These are phyloP conservation scores for Didymella sp. DNA, from an alignment of 2,329 filamentous ascomycete species.

Conservation along the genomic window DNA sequence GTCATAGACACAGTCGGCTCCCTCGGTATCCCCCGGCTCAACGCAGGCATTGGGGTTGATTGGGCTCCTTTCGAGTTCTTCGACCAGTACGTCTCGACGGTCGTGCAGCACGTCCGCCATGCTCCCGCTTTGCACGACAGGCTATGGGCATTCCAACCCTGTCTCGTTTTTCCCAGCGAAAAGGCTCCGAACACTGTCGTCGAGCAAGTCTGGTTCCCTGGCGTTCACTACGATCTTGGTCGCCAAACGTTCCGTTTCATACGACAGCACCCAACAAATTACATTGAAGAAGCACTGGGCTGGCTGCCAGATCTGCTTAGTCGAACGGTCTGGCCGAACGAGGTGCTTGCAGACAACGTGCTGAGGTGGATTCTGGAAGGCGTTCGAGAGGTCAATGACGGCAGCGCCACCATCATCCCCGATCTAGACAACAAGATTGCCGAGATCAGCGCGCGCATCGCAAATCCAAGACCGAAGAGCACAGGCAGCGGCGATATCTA, in stretches of 20 bases:
- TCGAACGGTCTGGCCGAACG: conserved; percentile 43
- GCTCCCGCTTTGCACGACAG: conserved; percentile 45
- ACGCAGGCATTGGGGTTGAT: conserved; percentile 46
- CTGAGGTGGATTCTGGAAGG: conserved; percentile 41
- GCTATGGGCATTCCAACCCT: conserved; percentile 46
- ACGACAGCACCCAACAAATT: conserved; percentile 36
- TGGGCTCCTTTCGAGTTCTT: conserved; percentile 49
- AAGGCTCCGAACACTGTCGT: conserved; percentile 21
- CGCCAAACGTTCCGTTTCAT: conserved; percentile 47
- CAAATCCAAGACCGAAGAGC: conserved; percentile 7
- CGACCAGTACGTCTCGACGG: conserved; percentile 42
- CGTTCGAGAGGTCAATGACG: conserved; percentile 27
- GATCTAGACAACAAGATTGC: conserved; percentile 25
- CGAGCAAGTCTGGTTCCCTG: conserved; percentile 47
- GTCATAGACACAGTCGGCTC: conserved; percentile 47
- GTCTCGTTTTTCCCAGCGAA: conserved; percentile 30
- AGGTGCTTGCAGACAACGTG: conserved; percentile 43
- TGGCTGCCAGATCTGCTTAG: conserved; percentile 36
- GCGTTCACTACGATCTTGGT: conserved; percentile 49
- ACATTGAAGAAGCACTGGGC: conserved; percentile 38
- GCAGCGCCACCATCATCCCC: conserved; percentile 27
- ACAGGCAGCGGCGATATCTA: conserved; percentile 47
- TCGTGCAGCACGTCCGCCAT: conserved; percentile 46
- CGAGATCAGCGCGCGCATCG: conserved; percentile 23
- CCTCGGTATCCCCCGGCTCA: conserved; percentile 44